Evolutionary conservation across 2,329 filamentous ascomycete genomes (phyloP), one percentile per base, ranked within the genome.

Genomic region (Penicillium sp.): DNA sequence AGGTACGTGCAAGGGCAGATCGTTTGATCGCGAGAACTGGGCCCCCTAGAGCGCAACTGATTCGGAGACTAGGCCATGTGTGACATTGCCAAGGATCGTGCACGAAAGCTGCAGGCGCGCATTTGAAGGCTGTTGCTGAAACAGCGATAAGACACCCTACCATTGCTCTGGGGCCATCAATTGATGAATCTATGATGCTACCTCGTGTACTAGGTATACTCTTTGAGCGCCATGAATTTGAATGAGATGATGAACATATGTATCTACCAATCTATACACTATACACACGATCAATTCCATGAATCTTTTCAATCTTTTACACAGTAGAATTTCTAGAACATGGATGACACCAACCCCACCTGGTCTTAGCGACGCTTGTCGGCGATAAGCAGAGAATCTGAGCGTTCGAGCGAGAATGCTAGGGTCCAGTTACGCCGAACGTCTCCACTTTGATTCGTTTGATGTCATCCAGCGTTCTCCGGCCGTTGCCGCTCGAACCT

Each of bases 41-140:
- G 40, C 6, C 19, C 9, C 10, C 27, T 41, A 1, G 39, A 22
- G n/a, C 18, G 14, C 51, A 7, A 41, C 47, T 62, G 36, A 62
- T 40, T n/a, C 19, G n/a, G 24, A 7, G 19, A 24, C 27, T 56
- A 92, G 89, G 92, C 93, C 41, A 96, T 97, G 91, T 92, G 91
- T 70, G 90, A 92, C 68, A 97, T 97, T 70, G 93, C 93, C 33
- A 84, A 85, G 53, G 91, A 96, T 70, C 85, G 93, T 50, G 91
- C 89, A 1, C 74, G 76, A 35, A 96, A 92, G 75, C 74, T 91
- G 40, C 70, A 70, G 52, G 56, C 67, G 36, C 61, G 44, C 36
- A 62, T 67, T 36, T 67, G 64, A 37, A 54, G 31, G 40, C 19
- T 27, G 16, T 22, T 7, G 19, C 19, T 11, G 50, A 24, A 33